These are phyloP conservation scores for Turritis glabra DNA, from an alignment of 345 rosid species.

Conservation along the genomic window DNA sequence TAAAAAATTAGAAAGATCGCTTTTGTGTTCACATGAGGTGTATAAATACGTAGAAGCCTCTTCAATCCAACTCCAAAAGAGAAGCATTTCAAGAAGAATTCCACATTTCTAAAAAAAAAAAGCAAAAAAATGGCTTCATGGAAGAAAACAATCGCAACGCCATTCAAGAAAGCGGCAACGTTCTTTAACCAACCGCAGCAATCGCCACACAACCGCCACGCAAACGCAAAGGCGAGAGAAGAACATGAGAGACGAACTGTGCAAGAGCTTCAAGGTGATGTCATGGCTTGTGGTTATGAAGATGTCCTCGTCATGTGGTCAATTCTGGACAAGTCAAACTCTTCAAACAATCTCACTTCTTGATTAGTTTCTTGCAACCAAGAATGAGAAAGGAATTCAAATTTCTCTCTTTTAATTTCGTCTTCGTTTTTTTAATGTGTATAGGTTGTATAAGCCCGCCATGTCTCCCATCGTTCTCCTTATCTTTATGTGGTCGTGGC, in stretches of 20 bases:
- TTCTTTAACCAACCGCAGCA: slow-evolving; percentile 68
- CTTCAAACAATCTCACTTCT: slow-evolving; percentile 54
- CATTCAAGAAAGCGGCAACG: slow-evolving; percentile 81
- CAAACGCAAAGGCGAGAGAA: slow-evolving; percentile 34
- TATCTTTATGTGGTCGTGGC: slow-evolving; percentile 35
- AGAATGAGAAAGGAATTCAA: neutral
- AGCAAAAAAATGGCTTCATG: slow-evolving; percentile 60
- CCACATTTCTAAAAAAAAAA: neutral
- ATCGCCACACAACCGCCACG: slow-evolving; percentile 37
- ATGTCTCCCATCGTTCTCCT: slow-evolving; percentile 22
- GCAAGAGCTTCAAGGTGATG: slow-evolving; percentile 79
- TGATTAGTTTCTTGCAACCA: slow-evolving; percentile 18
- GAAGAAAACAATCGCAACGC: slow-evolving; percentile 81
- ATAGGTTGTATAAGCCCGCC: slow-evolving; percentile 39
- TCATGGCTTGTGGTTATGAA: slow-evolving; percentile 89
- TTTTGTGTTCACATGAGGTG: slow-evolving; percentile 38
- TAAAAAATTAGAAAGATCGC: neutral
- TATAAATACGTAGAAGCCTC: slow-evolving; percentile 35
- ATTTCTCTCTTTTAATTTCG: neutral
- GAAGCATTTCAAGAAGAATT: neutral
- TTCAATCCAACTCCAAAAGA: slow-evolving; percentile 19
- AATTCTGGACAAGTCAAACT: slow-evolving; percentile 86
- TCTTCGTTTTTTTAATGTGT: neutral
- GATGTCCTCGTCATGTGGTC: slow-evolving; percentile 99
- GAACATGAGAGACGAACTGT: slow-evolving; percentile 55